These are phyloP conservation scores for Typha latifolia DNA, from an alignment of 176 grass and related monocot species.

Conservation along the genomic window DNA sequence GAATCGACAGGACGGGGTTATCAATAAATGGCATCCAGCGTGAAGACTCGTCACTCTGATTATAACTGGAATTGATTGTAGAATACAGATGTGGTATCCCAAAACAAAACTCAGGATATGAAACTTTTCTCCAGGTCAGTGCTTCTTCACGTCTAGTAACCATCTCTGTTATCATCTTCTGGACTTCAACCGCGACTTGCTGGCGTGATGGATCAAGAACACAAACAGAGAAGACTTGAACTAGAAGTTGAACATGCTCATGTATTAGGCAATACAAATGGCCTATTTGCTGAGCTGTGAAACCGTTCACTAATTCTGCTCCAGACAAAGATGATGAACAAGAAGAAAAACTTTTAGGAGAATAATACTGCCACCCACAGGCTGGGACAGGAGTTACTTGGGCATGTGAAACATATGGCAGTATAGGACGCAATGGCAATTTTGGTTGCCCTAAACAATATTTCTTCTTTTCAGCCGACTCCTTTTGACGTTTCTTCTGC, in stretches of 20 bases:
- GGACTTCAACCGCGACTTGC: conserved; percentile 45
- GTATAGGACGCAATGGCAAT: conserved; percentile 37
- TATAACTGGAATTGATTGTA: conserved; percentile 26
- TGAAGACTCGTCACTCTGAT: conserved; percentile 23
- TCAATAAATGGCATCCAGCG: conserved; percentile 57
- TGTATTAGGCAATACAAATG: conserved; percentile 69
- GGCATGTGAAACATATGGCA: conserved; percentile 40
- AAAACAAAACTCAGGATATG: conserved; percentile 38
- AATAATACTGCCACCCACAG: conserved; percentile 38
- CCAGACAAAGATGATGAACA: conserved; percentile 17
- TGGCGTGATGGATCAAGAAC: conserved; percentile 71
- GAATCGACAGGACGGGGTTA: conserved; percentile 52
- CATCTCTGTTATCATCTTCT: conserved; percentile 77
- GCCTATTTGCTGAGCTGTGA: conserved; percentile 69
- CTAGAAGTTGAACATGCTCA: conserved; percentile 84
- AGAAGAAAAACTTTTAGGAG: conserved; percentile 27
- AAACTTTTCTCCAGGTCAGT: conserved; percentile 43
- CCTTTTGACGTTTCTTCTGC: conserved; percentile 34
- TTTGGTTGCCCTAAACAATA: conserved; percentile 24
- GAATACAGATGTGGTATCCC: conserved; percentile 31
- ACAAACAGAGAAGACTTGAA: conserved; percentile 81
- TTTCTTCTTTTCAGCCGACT: conserved; percentile 30
- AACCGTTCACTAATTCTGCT: conserved; percentile 42
- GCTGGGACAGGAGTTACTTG: conserved; percentile 14
- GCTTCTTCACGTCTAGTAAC: conserved; percentile 57